These are phyloP conservation scores for Saccharomycopsis schoenii DNA, from an alignment of 805 yeast species.

Conservation along the genomic window DNA sequence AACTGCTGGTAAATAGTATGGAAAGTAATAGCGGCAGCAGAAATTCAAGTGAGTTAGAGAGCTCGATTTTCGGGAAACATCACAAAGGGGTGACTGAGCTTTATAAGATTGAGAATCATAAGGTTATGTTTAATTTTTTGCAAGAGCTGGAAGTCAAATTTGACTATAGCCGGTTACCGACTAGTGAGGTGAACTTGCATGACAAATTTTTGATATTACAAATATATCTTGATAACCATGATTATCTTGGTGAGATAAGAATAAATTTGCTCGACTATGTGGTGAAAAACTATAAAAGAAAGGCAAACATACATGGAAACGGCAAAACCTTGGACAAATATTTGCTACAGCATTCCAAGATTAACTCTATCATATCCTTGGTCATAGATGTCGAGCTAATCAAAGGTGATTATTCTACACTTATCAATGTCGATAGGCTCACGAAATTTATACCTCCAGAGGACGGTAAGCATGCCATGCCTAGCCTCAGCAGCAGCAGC, in stretches of 20 bases:
- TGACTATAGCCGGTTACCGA: constrained; percentile 18
- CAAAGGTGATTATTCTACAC: constrained; percentile 29
- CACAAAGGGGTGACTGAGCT: constrained; percentile 32
- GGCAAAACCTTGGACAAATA: constrained; percentile 50
- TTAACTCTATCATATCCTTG: constrained; percentile 68
- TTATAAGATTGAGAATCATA: constrained; percentile 39
- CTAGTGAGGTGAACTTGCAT: constrained; percentile 26
- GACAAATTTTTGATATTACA: constrained; percentile 31
- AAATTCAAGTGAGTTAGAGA: background rate
- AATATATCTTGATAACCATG: constrained; percentile 34
- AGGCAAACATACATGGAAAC: background rate
- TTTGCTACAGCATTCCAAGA: constrained; percentile 65
- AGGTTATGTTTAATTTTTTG: constrained; percentile 37
- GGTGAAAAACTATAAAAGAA: constrained; percentile 21
- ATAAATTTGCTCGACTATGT: constrained; percentile 69
- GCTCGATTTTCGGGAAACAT: constrained; percentile 10
- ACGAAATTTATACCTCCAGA: background rate
- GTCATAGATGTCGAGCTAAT: constrained; percentile 40
- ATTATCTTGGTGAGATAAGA: constrained; percentile 53
- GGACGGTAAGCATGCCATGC: background rate
- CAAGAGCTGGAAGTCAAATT: constrained; percentile 19
- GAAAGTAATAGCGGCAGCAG: background rate
- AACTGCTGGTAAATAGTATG: constrained; percentile 11
- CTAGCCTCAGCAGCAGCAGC: too few relatives aligned
- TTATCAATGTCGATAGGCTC: constrained; percentile 22